Evolutionary conservation across 2,329 filamentous ascomycete species (phyloP).

Genomic region (Exophiala xenobiotica): DNA sequence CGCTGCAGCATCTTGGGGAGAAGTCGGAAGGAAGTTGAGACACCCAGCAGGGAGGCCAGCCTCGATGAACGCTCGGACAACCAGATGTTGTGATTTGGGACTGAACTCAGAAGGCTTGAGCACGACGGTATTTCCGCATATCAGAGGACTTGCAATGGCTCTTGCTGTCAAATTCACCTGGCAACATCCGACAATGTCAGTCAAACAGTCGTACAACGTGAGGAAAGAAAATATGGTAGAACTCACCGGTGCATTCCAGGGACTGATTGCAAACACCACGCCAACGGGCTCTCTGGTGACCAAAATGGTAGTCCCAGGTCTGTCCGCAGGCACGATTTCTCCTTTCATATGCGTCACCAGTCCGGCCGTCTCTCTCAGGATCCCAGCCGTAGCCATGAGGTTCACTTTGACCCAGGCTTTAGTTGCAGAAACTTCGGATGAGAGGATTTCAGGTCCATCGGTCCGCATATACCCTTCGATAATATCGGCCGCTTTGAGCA

Average conservation of each 20-base stretch:
- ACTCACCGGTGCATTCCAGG: conserved; percentile 4
- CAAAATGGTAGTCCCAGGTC: conserved; percentile 4
- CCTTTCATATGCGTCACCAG: conserved; percentile 2
- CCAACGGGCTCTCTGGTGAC: background rate
- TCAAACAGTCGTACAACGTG: too few relatives aligned
- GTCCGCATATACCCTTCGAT: background rate
- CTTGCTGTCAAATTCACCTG: conserved; percentile 2
- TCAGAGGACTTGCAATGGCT: conserved; percentile 1
- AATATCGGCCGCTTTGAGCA: conserved; percentile 2
- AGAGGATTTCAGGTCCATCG: background rate
- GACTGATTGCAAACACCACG: conserved; percentile 1
- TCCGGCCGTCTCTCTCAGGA: conserved; percentile 1
- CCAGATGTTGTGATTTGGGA: conserved; percentile 62
- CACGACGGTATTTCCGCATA: conserved; percentile 76
- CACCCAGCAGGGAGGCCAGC: conserved; percentile 74
- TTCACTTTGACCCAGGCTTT: background rate
- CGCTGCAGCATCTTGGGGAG: conserved; percentile 59
- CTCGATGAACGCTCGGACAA: conserved; percentile 64
- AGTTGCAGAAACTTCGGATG: background rate
- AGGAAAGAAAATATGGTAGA: background rate
- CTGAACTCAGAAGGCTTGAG: conserved; percentile 87
- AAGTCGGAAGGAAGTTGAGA: conserved; percentile 67
- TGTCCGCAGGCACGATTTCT: conserved; percentile 2
- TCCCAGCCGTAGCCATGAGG: background rate
- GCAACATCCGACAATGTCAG: too few relatives aligned